phyloP scores from a whole-genome alignment of 768 basidiomycete genomes.

The Mycena sanguinolenta region DNA sequence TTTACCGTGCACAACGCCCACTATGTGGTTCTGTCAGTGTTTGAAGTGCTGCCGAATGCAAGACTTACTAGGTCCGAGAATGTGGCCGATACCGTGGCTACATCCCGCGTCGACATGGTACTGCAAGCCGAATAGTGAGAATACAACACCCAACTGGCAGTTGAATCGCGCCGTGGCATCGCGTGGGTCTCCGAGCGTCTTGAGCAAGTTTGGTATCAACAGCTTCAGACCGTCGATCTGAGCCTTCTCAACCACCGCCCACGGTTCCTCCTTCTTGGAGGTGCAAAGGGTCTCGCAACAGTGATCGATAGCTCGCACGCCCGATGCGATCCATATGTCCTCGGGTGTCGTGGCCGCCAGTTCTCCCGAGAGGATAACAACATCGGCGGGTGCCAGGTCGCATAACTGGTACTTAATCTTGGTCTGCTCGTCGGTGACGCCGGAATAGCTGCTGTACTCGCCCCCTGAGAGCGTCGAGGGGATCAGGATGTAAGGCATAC shows the following conservation, averaged over 20 bases:
- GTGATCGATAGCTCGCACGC: conserved; percentile 8
- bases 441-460: too few relatives aligned
- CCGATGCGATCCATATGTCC: conserved; percentile 9
- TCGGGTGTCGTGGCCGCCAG: conserved; percentile 11
- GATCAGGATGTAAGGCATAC: too few relatives aligned
- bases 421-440: too few relatives aligned
- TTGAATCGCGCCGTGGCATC: conserved; percentile 9
- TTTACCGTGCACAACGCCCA: conserved; percentile 2
- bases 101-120: conserved; percentile 7
- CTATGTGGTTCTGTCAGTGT: conserved; percentile 1
- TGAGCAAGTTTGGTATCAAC: conserved; percentile 10
- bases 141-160: conserved; percentile 7
- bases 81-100: conserved; percentile 13
- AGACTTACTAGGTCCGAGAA: conserved; percentile 12
- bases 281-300: conserved; percentile 10
- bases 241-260: conserved; percentile 6
- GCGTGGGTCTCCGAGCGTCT: conserved; percentile 9
- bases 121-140: too few relatives aligned
- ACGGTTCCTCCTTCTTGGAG: not conserved
- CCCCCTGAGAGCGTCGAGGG: too few relatives aligned
- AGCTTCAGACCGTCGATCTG: too few relatives aligned
- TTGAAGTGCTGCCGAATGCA: conserved; percentile 3
- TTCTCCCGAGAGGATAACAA: conserved; percentile 12
- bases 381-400: conserved; percentile 8
- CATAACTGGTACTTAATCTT: too few relatives aligned